Base-by-base conservation (phyloP, 768 basidiomycete species). In the Amylocystis lapponica region DNA sequence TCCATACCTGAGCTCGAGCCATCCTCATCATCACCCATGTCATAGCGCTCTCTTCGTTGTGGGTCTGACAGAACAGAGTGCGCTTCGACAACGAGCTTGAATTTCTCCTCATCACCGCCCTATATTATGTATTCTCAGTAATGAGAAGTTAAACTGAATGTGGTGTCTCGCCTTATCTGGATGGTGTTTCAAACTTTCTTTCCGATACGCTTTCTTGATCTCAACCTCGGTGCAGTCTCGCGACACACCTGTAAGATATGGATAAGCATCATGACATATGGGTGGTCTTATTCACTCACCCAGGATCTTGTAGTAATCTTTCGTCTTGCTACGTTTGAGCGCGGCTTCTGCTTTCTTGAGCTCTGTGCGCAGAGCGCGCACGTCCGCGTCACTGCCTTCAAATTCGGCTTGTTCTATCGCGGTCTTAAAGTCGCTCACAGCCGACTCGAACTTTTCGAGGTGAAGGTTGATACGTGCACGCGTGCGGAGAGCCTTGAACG, bases 61-160 rank as follows among this genome's bases (percentile, higher is more conserved):
- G 87, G 74, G 52, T 93, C 91, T 0, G 86, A 89, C 2, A 93
- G 78, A 3, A 93, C 83, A 7, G 79, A 75, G 49, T 93, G 74
- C 2, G 89, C 87, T 62, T 92, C 91, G 1, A 71, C 79, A 23
- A 90, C 82, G 17, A 91, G 74, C 64, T 97, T 96, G 78, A 98
- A 98, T 54, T 89, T 86, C 58, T 96, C 95, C 55, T 95, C 93
- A 59, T 92, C 89, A 22, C 94, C 94, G 21, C 94, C 92, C 82
- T 89, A 47, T 5, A 14, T 21, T 27, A 48, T 20, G 40, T 53
- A 42, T 21, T 9, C 3, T 3, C 27, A 53, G 36, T 4, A 27
- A 49, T 3, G 11, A 22, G 21, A 27, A 20, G 36, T n/a, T n/a
- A n/a, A n/a, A n/a, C n/a, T n/a, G 26, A 20, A 20, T 13, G 41